Evolutionary conservation across 2,329 filamentous ascomycete genomes (phyloP), one percentile per base, ranked within the genome.

Genomic region (Harringtonia lauricola): DNA sequence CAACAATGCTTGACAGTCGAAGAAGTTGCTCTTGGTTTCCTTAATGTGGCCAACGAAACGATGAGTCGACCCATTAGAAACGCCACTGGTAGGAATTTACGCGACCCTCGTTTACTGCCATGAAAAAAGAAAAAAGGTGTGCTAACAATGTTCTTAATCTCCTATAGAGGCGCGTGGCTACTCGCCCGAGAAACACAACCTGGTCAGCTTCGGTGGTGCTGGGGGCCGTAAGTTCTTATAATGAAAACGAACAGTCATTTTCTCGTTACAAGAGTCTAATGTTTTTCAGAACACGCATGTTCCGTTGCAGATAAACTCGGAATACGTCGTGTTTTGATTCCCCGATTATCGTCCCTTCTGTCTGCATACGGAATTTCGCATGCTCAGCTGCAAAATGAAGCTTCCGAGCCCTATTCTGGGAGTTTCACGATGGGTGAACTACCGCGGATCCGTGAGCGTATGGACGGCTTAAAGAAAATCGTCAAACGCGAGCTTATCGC

Each of bases 121-220:
- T n/a, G n/a, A n/a, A n/a, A n/a, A n/a, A n/a, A n/a, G n/a, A n/a
- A n/a, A n/a, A n/a, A n/a, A n/a, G n/a, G n/a, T n/a, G n/a, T n/a
- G n/a, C n/a, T n/a, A n/a, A n/a, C n/a, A n/a, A n/a, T n/a, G n/a
- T n/a, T n/a, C n/a, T n/a, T n/a, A n/a, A n/a, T n/a, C n/a, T n/a
- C n/a, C n/a, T 26, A 6, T 26, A 26, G 81, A 86, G 60, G 81
- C 81, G 13, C 75, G 81, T 54, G 81, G 81, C 2, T 79, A 82
- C 52, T 80, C 85, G 54, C 83, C 80, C 0, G 77, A 75, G 3
- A 76, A 75, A 41, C 81, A 86, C 58, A 67, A 81, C 41, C 66
- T 86, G 18, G 81, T 81, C 4, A 83, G 79, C 1, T 86, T 86
- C 57, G 81, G 81, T 33, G 81, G 81, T 51, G 81, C 81, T 8